Base-by-base conservation (phyloP, 2,329 filamentous ascomycete genomes). In the Arachnomyces sp. region DNA sequence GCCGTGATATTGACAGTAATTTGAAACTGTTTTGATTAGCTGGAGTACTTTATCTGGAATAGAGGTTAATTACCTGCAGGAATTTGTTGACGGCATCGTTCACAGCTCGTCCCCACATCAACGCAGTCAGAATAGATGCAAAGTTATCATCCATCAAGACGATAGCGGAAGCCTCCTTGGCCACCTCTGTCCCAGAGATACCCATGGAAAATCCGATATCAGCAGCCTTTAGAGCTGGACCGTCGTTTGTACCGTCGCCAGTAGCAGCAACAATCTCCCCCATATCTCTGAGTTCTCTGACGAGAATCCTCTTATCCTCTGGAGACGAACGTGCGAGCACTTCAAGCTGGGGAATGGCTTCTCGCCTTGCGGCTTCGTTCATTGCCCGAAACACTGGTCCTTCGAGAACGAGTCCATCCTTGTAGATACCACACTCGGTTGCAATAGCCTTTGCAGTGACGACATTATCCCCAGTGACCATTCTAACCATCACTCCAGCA, bases 181-280 rank as follows among this genome's bases (percentile, higher is more conserved):
- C 84, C 30, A 90, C 84, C 59, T 89, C 84, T 0, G 84, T 89
- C 45, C 84, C 84, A 11, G 84, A 75, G 39, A 89, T 85, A 49
- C 84, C 84, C 84, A 90, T 90, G 13, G 84, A 86, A 63, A 90
- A 89, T 17, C 84, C 84, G 36, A 90, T 81, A 55, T 90, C 84
- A 5, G 84, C 84, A 53, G 81, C 81, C 64, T 85, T 88, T 36
- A 90, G 71, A 36, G 84, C 84, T 17, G 84, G 84, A 3, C 83
- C 84, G 61, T 90, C 84, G 58, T 90, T 90, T 51, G 84, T 89
- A 40, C 84, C 84, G 53, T 90, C 84, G 49, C 84, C 84, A 20
- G 84, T 90, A 8, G 89, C 84, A 33, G 84, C 84, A 38, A 90
- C 84, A 12, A 81, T 87, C 59, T 90, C 82, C 34, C 79, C 79